Conservation (phyloP, 1,284 basidiomycete species). For the Apiotrichum gamsii region DNA sequence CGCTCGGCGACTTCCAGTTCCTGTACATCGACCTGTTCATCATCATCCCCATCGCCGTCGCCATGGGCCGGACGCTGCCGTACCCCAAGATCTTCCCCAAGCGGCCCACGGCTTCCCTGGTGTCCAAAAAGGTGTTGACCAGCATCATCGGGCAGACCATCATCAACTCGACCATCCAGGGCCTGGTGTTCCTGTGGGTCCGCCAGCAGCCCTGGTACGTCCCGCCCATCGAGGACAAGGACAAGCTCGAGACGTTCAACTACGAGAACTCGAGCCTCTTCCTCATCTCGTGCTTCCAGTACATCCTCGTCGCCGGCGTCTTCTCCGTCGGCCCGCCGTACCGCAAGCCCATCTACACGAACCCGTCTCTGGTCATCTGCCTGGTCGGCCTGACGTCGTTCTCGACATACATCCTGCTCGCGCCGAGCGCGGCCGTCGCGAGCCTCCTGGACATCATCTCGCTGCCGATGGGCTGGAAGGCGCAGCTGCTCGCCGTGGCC, state of each 20-base stretch:
- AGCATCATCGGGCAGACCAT: conserved; percentile 91
- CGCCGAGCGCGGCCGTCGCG: conserved; percentile 59
- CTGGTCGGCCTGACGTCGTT: conserved; percentile 62
- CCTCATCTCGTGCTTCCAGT: conserved; percentile 95
- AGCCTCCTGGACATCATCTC: conserved; percentile 70
- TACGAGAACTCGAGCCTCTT: conserved; percentile 92
- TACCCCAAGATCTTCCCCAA: conserved; percentile 81
- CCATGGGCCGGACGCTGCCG: conserved; percentile 91
- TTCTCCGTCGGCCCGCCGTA: conserved; percentile 98
- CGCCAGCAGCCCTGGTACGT: conserved; percentile 72
- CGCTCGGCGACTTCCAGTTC: conserved; percentile 92
- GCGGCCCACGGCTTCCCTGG: conserved; percentile 89
- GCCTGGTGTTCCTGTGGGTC: conserved; percentile 86
- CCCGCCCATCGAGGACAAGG: conserved; percentile 58
- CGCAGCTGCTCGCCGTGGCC: conserved; percentile 64
- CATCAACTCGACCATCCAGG: conserved; percentile 75
- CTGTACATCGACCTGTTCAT: conserved; percentile 97
- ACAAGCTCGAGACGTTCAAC: conserved; percentile 81
- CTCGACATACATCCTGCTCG: conserved; percentile 67
- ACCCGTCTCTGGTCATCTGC: conserved; percentile 74
- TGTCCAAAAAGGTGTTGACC: conserved; percentile 90
- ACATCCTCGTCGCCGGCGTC: conserved; percentile 90
- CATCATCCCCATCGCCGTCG: conserved; percentile 92
- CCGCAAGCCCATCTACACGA: conserved; percentile 89
- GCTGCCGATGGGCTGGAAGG: conserved; percentile 64